A percentile compares a stretch with the other conserved stretches of the same genome.
These are phyloP conservation scores for Lepidium didymum DNA, from an alignment of 345 rosid genomes.

Conservation along the genomic window DNA sequence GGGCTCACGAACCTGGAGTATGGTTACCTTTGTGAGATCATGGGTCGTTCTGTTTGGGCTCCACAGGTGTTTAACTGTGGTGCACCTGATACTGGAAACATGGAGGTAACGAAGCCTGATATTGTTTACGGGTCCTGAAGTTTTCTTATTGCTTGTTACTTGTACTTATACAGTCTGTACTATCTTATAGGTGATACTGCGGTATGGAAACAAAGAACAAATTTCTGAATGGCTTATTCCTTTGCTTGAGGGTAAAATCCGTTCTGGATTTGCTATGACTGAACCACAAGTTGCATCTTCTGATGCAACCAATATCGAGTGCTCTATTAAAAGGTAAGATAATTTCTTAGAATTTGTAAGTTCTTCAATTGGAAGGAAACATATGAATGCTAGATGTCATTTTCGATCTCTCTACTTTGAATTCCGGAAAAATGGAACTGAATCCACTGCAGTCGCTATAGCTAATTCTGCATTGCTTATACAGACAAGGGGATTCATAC, in stretches of 20 bases:
- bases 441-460: not conserved
- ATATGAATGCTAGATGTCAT: not conserved
- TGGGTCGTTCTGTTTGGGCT: slow-evolving; percentile 95
- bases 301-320: slow-evolving; percentile 96
- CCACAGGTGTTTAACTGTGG: slow-evolving; percentile 96
- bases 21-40: slow-evolving; percentile 94
- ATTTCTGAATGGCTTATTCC: slow-evolving; percentile 83
- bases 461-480: slow-evolving; percentile 8
- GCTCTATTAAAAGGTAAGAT: slow-evolving; percentile 75
- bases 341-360: not conserved
- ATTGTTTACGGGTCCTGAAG: not conserved
- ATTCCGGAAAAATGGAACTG: not conserved
- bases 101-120: slow-evolving; percentile 61
- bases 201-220: slow-evolving; percentile 91
- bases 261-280: slow-evolving; percentile 99
- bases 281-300: slow-evolving; percentile 99
- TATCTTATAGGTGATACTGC: slow-evolving; percentile 57
- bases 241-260: slow-evolving; percentile 81
- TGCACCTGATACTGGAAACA: slow-evolving; percentile 99
- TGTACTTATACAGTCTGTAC: not conserved
- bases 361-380: not conserved
- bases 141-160: not conserved
- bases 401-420: not conserved
- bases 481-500: slow-evolving; percentile 77
- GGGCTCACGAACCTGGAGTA: slow-evolving; percentile 96